Evolutionary conservation across 345 rosid species (phyloP).

Genomic region (Arabidopsis suecica): DNA sequence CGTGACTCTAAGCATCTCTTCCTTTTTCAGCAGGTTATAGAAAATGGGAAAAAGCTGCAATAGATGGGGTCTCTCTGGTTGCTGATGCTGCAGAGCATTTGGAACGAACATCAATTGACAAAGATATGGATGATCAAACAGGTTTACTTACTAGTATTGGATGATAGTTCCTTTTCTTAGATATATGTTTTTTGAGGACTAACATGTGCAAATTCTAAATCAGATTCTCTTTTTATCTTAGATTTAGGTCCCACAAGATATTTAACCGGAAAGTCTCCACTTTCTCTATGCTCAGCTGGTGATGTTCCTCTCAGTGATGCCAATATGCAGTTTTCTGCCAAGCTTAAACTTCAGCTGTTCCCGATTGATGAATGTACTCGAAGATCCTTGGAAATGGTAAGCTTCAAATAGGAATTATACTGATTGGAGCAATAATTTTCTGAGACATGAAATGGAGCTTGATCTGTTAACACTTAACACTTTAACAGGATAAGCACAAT

Average conservation of each 20-base stretch:
- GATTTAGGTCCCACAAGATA: slow-evolving; percentile 50
- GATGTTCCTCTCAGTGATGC: slow-evolving; percentile 57
- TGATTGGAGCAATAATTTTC: neutral
- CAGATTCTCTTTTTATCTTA: slow-evolving; percentile 34
- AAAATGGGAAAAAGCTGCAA: slow-evolving; percentile 99
- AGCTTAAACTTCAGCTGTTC: slow-evolving; percentile 94
- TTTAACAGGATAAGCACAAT: slow-evolving; percentile 81
- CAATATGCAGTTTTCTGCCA: slow-evolving; percentile 55
- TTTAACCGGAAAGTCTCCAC: slow-evolving; percentile 54
- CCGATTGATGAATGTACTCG: slow-evolving; percentile 93
- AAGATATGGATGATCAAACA: slow-evolving; percentile 59
- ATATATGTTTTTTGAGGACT: slow-evolving; percentile 30
- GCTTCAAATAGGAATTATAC: slow-evolving; percentile 26
- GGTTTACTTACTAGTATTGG: slow-evolving; percentile 48
- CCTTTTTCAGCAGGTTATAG: slow-evolving; percentile 70
- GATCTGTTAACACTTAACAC: slow-evolving; percentile 34
- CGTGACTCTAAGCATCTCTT: slow-evolving; percentile 48
- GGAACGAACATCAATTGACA: slow-evolving; percentile 66
- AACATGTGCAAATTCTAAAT: slow-evolving; percentile 22
- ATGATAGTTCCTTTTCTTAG: slow-evolving; percentile 32
- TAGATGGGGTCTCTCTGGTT: slow-evolving; percentile 98
- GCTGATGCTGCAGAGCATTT: slow-evolving; percentile 99
- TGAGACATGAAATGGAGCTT: slow-evolving; percentile 33
- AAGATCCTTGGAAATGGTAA: slow-evolving; percentile 89
- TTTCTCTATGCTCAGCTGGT: slow-evolving; percentile 52